These are phyloP conservation scores for Prunus kanzakura DNA, from an alignment of 306 rosid genomes.

Conservation along the genomic window DNA sequence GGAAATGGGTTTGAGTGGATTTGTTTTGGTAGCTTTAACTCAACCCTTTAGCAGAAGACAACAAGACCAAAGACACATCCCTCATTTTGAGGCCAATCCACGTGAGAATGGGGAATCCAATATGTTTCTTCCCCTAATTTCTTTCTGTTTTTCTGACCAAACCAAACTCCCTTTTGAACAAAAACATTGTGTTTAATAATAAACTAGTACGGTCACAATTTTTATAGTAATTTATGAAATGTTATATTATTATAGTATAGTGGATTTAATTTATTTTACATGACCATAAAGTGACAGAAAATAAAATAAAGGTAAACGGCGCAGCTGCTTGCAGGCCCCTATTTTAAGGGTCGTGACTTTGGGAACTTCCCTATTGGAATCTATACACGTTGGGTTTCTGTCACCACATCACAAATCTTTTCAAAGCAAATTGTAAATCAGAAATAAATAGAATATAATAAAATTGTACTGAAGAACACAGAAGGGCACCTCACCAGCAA, in stretches of 20 bases:
- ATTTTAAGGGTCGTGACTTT: conserved; percentile 57
- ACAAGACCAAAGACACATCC: conserved; percentile 45
- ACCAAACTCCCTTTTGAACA: conserved; percentile 21
- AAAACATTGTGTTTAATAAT: not conserved
- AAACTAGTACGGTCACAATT: not conserved
- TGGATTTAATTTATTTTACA: not conserved
- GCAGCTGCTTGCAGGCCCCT: conserved; percentile 44
- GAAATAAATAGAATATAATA: not conserved
- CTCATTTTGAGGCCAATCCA: conserved; percentile 78
- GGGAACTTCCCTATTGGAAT: conserved; percentile 57
- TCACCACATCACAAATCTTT: conserved; percentile 7
- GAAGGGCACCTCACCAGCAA: not conserved
- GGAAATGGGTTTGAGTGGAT: conserved; percentile 31
- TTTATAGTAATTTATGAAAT: not conserved
- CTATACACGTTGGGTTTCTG: conserved; percentile 52
- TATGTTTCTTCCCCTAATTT: not conserved
- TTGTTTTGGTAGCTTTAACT: conserved; percentile 33
- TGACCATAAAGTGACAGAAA: conserved; percentile 47
- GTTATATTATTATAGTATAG: not conserved
- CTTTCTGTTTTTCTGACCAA: conserved; percentile 20
- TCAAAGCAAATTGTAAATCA: not conserved
- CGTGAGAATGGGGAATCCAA: conserved; percentile 67
- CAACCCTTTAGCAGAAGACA: conserved; percentile 16
- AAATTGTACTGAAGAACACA: not conserved
- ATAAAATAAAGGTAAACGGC: conserved; percentile 46